Percentiles rank a stretch among this genome's conserved stretches.
Evolutionary conservation across 176 grass and related monocot genomes (phyloP).

Genomic region (Otatea glauca): DNA sequence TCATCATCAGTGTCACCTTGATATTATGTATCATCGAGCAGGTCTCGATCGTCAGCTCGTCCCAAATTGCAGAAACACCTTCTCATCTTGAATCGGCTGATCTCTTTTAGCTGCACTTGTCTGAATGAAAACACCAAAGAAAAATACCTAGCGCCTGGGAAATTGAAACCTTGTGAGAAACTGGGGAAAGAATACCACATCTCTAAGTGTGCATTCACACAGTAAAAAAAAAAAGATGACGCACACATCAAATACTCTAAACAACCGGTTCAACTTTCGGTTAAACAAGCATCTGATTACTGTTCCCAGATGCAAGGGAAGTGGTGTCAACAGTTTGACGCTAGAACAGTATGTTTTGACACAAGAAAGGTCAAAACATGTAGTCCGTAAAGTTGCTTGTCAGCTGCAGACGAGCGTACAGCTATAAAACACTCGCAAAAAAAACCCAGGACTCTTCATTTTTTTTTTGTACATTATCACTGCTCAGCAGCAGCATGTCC

Average conservation of each 20-base stretch:
- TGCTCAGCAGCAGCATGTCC: neutral
- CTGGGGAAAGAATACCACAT: neutral
- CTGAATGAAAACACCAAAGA: neutral
- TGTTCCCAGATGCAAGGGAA: slow-evolving; percentile 2
- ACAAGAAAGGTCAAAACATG: neutral
- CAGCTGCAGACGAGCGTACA: slow-evolving; percentile 19
- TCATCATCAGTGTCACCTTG: neutral
- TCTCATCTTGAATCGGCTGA: neutral
- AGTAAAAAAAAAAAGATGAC: neutral
- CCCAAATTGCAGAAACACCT: neutral
- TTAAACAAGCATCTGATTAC: neutral
- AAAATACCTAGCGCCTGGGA: neutral
- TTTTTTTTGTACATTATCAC: slow-evolving; percentile 10
- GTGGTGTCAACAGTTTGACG: neutral
- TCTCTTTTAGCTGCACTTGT: neutral
- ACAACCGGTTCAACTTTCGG: neutral
- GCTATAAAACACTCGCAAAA: neutral
- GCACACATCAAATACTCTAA: neutral
- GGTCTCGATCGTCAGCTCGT: neutral
- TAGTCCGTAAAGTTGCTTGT: neutral
- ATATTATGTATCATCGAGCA: neutral
- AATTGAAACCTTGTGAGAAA: neutral
- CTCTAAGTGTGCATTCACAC: neutral
- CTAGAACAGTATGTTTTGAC: neutral
- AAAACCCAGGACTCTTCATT: neutral